A percentile compares a stretch with the other conserved stretches of the same genome.
Conservation (phyloP, 352 stramenopile genomes). For the Globisporangium parvum region DNA sequence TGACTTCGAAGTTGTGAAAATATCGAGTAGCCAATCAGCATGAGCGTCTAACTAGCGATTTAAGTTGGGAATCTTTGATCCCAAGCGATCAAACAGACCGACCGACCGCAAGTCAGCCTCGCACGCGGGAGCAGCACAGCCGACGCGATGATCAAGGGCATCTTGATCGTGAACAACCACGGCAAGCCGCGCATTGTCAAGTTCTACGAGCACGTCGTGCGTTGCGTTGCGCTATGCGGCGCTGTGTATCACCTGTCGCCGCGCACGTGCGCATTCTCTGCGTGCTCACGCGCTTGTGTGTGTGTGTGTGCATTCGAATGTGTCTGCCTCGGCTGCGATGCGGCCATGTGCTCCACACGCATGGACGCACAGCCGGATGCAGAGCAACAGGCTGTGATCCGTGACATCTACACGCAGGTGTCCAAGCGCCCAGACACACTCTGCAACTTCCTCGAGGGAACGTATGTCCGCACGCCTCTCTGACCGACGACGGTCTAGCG, state of each 20-base stretch:
- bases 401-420: conserved; percentile 98
- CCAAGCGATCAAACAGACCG: background rate
- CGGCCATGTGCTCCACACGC: background rate
- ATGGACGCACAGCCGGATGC: conserved; percentile 78
- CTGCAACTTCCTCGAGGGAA: conserved; percentile 99
- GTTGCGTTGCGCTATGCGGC: conserved; percentile 16
- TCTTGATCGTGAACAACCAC: conserved; percentile 99
- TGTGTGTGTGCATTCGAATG: too few species aligned
- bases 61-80: too few species aligned
- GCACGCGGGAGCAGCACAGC: background rate
- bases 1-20: background rate
- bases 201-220: conserved; percentile 98
- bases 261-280: too few species aligned
- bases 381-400: conserved; percentile 96
- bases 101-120: too few species aligned
- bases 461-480: conserved; percentile 35
- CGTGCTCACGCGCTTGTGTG: too few species aligned
- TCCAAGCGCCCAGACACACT: conserved; percentile 96
- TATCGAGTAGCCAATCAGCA: too few species aligned
- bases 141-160: conserved; percentile 95
- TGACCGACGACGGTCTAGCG: background rate
- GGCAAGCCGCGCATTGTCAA: conserved; percentile 98
- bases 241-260: background rate
- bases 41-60: too few species aligned
- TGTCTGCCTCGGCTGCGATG: background rate